Percentiles rank a stretch among this genome's conserved stretches.
phyloP scores from a whole-genome alignment of 2,329 filamentous ascomycete species.

The Parascedosporium putredinis region DNA sequence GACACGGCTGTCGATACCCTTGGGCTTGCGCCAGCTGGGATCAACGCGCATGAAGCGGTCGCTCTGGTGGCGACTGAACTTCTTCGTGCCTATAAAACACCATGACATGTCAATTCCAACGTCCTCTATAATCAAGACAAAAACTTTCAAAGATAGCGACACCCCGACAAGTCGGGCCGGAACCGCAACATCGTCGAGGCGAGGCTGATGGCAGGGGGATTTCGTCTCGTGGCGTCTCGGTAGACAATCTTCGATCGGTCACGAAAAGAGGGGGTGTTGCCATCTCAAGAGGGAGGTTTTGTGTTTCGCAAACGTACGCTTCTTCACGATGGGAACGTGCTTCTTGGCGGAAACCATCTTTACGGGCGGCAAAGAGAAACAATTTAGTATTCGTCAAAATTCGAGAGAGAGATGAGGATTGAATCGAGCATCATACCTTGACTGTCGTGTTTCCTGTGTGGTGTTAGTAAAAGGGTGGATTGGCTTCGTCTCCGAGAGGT shows the following conservation, averaged over 20 bases:
- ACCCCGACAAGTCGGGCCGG: too few species aligned
- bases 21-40: conserved; percentile 95
- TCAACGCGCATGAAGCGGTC: conserved; percentile 92
- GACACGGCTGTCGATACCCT: conserved; percentile 99
- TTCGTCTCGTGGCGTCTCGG: not conserved
- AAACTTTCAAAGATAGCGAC: too few species aligned
- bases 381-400: not conserved
- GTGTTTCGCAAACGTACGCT: conserved; percentile 70
- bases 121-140: too few species aligned
- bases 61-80: conserved; percentile 95
- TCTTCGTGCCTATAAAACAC: conserved; percentile 63
- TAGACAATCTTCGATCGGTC: conserved; percentile 9
- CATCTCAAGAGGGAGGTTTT: conserved; percentile 9
- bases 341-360: conserved; percentile 99
- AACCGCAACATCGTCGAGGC: too few species aligned
- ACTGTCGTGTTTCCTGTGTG: conserved; percentile 7
- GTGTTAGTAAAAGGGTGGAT: conserved; percentile 7
- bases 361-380: conserved; percentile 6
- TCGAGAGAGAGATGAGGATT: not conserved
- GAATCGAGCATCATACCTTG: conserved; percentile 3
- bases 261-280: conserved; percentile 9
- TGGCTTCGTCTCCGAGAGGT: conserved; percentile 2
- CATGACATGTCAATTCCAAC: conserved; percentile 10
- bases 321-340: conserved; percentile 99
- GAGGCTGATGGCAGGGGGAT: not conserved